Conservation (phyloP, 257 asterid species). For the Cinchona pubescens region DNA sequence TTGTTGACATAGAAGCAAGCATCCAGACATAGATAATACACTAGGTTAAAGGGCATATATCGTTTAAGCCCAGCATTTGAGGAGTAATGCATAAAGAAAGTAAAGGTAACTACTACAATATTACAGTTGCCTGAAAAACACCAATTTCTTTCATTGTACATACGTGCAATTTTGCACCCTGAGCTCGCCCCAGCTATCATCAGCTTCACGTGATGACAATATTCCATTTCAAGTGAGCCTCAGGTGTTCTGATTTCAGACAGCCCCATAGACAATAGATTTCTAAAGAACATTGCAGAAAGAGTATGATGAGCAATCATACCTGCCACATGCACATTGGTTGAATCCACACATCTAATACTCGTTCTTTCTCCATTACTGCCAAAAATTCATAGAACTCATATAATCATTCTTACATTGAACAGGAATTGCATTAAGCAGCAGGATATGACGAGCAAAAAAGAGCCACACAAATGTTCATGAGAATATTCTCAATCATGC, state of each 20-base stretch:
- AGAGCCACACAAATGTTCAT: no score
- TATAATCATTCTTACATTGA: not conserved
- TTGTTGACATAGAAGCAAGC: not conserved
- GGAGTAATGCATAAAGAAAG: slow-evolving; percentile 4
- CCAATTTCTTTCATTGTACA: not conserved
- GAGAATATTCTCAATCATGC: not conserved
- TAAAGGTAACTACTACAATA: not conserved
- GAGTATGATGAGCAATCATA: not conserved
- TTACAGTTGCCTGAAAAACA: not conserved
- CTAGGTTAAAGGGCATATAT: not conserved
- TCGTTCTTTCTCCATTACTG: slow-evolving; percentile 11
- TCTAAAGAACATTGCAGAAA: not conserved
- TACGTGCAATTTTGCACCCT: not conserved
- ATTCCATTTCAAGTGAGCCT: not conserved
- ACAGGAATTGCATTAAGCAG: not conserved
- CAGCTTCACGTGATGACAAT: not conserved
- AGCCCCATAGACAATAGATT: not conserved
- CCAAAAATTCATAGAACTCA: slow-evolving; percentile 2
- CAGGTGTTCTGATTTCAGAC: slow-evolving; percentile 1
- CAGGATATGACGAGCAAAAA: not conserved
- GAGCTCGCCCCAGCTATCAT: not conserved
- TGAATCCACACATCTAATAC: not conserved
- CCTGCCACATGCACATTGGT: not conserved
- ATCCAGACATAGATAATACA: slow-evolving; percentile 2
- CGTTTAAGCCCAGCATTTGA: not conserved